Conservation (phyloP, 805 yeast species). For the Yamadazyma nakazawae region DNA sequence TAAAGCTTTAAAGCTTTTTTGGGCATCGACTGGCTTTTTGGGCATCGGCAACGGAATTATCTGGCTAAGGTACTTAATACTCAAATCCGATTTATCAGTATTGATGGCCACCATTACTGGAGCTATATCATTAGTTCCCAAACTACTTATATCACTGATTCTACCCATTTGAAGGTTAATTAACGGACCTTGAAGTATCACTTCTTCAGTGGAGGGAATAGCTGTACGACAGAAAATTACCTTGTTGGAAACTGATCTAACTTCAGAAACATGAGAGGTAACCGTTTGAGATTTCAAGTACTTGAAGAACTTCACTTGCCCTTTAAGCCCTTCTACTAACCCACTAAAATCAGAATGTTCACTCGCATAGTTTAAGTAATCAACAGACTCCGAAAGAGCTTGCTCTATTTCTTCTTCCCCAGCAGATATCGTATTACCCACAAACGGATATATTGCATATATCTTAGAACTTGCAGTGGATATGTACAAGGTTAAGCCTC, state of each 20-base stretch:
- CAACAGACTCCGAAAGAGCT: slow-evolving; percentile 12
- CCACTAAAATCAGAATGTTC: background rate
- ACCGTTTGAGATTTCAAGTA: background rate
- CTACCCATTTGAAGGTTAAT: slow-evolving; percentile 6
- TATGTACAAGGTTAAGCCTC: slow-evolving; percentile 29
- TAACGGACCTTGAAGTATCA: slow-evolving; percentile 23
- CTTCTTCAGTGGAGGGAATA: background rate
- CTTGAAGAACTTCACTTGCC: slow-evolving; percentile 4
- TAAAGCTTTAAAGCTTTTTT: background rate
- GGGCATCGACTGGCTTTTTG: background rate
- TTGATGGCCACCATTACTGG: slow-evolving; percentile 16
- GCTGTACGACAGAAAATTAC: background rate
- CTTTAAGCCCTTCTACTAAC: background rate
- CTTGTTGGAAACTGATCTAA: background rate
- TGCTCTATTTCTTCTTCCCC: slow-evolving; percentile 4
- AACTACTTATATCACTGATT: slow-evolving; percentile 14
- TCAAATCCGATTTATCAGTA: slow-evolving; percentile 6
- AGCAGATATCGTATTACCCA: slow-evolving; percentile 7
- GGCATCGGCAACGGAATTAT: slow-evolving; percentile 27
- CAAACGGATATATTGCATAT: slow-evolving; percentile 29
- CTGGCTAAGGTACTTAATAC: slow-evolving; percentile 21
- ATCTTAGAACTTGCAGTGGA: slow-evolving; percentile 19
- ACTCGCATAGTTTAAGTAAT: background rate
- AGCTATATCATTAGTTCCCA: slow-evolving; percentile 14
- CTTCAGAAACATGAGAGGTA: slow-evolving; percentile 6